Base-by-base conservation (phyloP, 2,329 filamentous ascomycete genomes). In the Tetracladium maxilliforme region DNA sequence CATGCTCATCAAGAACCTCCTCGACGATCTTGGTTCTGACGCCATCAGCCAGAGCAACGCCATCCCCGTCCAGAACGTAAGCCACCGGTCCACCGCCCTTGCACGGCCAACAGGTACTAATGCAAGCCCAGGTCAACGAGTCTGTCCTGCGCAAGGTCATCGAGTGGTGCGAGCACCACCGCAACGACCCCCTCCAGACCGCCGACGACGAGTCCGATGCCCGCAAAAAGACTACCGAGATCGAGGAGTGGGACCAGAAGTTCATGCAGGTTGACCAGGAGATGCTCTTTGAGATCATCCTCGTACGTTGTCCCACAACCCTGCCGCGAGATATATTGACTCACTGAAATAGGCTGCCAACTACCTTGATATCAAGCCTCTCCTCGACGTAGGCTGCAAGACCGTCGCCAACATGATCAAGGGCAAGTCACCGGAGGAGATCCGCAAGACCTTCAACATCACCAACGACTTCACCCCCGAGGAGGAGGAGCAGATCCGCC, bases 331-430 rank as follows among this genome's bases (percentile, higher is more conserved):
- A 15, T 10, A 8, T 8, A 18, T 22, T 22, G 20, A 32, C 34
- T 32, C 10, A 19, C 11, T 24, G 21, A 26, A 27, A 10, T 38
- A 90, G 81, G 90, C 90, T 4, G 83, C 87, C 43, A 98, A 98
- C 65, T 98, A 95, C 53, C 77, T 98, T 31, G 90, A 98, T 40
- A 98, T 98, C 63, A 98, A 95, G 69, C 79, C 84, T 2, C 78
- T 98, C 2, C 76, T 98, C 15, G 90, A 98, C 37, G 87, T 95
- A 31, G 90, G 90, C 33, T 98, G 90, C 72, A 98, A 98, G 71
- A 98, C 90, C 0, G 90, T 98, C 10, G 90, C 90, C 33, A 98
- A 98, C 60, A 98, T 98, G 90, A 98, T 98, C 66, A 98, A 98
- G 79, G 90, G 90, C 59, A 98, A 98, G 68, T 93, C 84, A 0